phyloP scores from a whole-genome alignment of 305 asterid genomes.

The Lippia alba region DNA sequence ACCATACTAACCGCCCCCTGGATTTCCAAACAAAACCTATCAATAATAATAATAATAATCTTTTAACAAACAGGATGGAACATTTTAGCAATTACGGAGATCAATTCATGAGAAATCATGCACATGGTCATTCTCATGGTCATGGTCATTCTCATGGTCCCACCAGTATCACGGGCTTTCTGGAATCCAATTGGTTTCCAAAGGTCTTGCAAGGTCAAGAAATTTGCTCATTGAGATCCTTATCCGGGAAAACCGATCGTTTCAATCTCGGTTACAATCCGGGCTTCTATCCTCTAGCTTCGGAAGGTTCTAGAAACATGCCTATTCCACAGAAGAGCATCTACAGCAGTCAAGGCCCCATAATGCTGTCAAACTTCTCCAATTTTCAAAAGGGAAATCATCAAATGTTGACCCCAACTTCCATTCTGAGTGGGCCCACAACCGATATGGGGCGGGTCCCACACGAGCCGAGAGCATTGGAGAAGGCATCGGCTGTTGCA shows the following conservation, averaged over 20 bases:
- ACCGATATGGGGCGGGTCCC: slow-evolving; percentile 47
- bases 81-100: slow-evolving; percentile 47
- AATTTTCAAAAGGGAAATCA: slow-evolving; percentile 55
- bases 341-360: slow-evolving; percentile 55
- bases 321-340: slow-evolving; percentile 56
- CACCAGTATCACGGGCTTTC: slow-evolving; percentile 77
- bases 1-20: slow-evolving; percentile 69
- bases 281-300: slow-evolving; percentile 80
- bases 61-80: slow-evolving; percentile 44
- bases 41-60: slow-evolving; percentile 36
- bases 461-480: slow-evolving; percentile 55
- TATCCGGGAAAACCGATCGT: slow-evolving; percentile 61
- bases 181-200: slow-evolving; percentile 92
- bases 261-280: slow-evolving; percentile 48
- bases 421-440: slow-evolving; percentile 50
- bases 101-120: slow-evolving; percentile 57
- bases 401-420: slow-evolving; percentile 45
- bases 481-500: slow-evolving; percentile 44
- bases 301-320: slow-evolving; percentile 78
- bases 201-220: slow-evolving; percentile 99
- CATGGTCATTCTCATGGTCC: slow-evolving; percentile 43
- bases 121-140: too few relatives aligned
- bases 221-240: slow-evolving; percentile 87
- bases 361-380: slow-evolving; percentile 53
- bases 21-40: slow-evolving; percentile 62